phyloP scores from a whole-genome alignment of 768 basidiomycete genomes.

The Suillus bovinus region DNA sequence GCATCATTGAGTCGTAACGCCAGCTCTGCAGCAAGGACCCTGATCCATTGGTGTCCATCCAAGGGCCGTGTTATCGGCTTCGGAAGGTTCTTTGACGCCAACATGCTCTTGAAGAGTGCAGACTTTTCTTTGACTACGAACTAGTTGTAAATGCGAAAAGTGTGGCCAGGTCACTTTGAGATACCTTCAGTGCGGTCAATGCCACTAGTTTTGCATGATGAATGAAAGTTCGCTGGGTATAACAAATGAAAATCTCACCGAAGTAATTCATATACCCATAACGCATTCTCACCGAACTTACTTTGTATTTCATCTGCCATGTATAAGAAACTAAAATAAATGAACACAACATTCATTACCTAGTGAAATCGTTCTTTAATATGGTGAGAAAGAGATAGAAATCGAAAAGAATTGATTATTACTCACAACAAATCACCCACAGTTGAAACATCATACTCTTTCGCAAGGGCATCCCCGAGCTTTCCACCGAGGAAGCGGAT shows the following conservation, averaged over 20 bases:
- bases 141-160: constrained; percentile 11
- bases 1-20: constrained; percentile 84
- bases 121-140: constrained; percentile 81
- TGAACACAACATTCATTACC: constrained; percentile 39
- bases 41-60: constrained; percentile 89
- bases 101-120: constrained; percentile 84
- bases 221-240: neutral
- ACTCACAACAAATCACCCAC: constrained; percentile 89
- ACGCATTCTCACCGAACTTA: constrained; percentile 77
- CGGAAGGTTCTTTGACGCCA: constrained; percentile 93
- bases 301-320: constrained; percentile 70
- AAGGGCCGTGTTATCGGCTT: constrained; percentile 69
- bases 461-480: constrained; percentile 82
- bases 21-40: constrained; percentile 88
- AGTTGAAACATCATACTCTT: constrained; percentile 85
- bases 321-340: constrained; percentile 2
- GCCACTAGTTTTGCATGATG: constrained; percentile 48
- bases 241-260: constrained; percentile 49
- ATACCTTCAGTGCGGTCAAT: constrained; percentile 88
- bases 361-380: constrained; percentile 51
- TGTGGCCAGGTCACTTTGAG: constrained; percentile 7
- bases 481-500: constrained; percentile 96
- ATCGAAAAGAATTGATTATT: neutral
- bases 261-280: constrained; percentile 93
- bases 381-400: neutral